A percentile compares a stretch with the other conserved stretches of the same genome.
These are phyloP conservation scores for Jatropha multifida DNA, from an alignment of 441 rosid genomes.

Conservation along the genomic window DNA sequence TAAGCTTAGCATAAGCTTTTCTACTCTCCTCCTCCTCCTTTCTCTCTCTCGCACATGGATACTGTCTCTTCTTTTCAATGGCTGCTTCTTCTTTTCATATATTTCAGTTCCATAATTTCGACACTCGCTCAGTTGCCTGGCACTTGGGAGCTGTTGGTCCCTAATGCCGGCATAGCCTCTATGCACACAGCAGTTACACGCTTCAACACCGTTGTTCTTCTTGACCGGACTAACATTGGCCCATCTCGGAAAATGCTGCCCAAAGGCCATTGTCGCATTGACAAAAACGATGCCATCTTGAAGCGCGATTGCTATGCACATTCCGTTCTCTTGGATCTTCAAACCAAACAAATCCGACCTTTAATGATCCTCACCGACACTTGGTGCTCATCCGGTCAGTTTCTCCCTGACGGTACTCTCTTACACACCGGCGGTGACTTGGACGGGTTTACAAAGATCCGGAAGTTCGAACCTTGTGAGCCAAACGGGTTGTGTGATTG, in stretches of 20 bases:
- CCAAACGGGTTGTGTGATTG: slow-evolving; percentile 41
- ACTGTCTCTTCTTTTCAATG: slow-evolving; percentile 11
- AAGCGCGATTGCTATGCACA: slow-evolving; percentile 75
- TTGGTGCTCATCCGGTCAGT: slow-evolving; percentile 86
- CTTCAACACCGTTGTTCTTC: slow-evolving; percentile 71
- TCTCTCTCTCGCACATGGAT: slow-evolving; percentile 18
- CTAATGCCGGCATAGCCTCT: slow-evolving; percentile 69
- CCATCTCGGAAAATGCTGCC: slow-evolving; percentile 37
- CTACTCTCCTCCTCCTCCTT: background rate
- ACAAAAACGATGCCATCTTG: slow-evolving; percentile 44
- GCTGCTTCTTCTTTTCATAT: background rate
- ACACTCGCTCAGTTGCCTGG: slow-evolving; percentile 64
- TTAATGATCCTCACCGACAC: slow-evolving; percentile 64
- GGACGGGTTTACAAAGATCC: slow-evolving; percentile 41
- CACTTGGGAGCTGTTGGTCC: slow-evolving; percentile 45
- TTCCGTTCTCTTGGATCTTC: slow-evolving; percentile 61
- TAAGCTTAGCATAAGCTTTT: background rate
- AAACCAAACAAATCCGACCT: slow-evolving; percentile 57
- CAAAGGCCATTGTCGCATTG: slow-evolving; percentile 25
- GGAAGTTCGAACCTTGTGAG: slow-evolving; percentile 38
- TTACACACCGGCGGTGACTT: slow-evolving; percentile 50
- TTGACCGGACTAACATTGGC: slow-evolving; percentile 65
- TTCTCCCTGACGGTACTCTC: slow-evolving; percentile 47
- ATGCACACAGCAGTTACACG: slow-evolving; percentile 89
- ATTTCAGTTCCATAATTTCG: slow-evolving; percentile 10